Evolutionary conservation across 768 basidiomycete genomes (phyloP).

Genomic region (Leccinum subgranulosum): DNA sequence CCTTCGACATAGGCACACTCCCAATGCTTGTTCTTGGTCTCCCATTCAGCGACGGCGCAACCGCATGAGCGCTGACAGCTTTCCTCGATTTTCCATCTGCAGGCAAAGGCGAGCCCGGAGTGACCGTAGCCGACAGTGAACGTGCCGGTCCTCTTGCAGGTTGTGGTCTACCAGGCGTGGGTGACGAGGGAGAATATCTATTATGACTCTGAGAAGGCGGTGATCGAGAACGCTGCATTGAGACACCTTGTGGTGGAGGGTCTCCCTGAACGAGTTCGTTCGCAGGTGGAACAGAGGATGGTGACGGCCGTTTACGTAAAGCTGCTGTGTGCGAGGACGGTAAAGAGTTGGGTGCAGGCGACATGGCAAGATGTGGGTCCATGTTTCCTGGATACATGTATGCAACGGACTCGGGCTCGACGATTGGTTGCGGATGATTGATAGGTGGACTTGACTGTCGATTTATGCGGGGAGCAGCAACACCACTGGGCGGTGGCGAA

Average conservation of each 20-base stretch:
- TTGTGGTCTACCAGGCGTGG: constrained; percentile 21
- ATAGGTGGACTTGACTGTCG: constrained; percentile 26
- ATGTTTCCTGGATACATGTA: constrained; percentile 27
- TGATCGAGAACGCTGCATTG: constrained; percentile 48
- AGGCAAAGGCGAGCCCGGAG: constrained; percentile 35
- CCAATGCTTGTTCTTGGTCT: constrained; percentile 40
- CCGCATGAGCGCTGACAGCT: constrained; percentile 62
- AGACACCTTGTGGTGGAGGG: constrained; percentile 26
- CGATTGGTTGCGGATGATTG: constrained; percentile 28
- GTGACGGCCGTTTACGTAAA: constrained; percentile 23
- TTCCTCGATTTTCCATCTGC: constrained; percentile 58
- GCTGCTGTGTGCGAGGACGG: constrained; percentile 21
- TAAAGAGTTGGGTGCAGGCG: constrained; percentile 27
- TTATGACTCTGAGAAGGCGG: constrained; percentile 45
- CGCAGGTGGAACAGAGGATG: constrained; percentile 35
- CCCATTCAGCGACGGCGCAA: constrained; percentile 33
- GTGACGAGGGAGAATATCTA: constrained; percentile 35
- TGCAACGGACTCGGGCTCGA: constrained; percentile 28
- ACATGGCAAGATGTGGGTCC: constrained; percentile 51
- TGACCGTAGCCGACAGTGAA: constrained; percentile 68
- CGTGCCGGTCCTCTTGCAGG: constrained; percentile 50
- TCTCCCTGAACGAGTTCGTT: constrained; percentile 18
- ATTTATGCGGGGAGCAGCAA: constrained; percentile 20
- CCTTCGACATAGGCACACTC: constrained; percentile 31
- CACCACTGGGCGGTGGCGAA: constrained; percentile 22